Evolutionary conservation across 1,139 yeast species (phyloP).

Genomic region (Yarrowia galli): DNA sequence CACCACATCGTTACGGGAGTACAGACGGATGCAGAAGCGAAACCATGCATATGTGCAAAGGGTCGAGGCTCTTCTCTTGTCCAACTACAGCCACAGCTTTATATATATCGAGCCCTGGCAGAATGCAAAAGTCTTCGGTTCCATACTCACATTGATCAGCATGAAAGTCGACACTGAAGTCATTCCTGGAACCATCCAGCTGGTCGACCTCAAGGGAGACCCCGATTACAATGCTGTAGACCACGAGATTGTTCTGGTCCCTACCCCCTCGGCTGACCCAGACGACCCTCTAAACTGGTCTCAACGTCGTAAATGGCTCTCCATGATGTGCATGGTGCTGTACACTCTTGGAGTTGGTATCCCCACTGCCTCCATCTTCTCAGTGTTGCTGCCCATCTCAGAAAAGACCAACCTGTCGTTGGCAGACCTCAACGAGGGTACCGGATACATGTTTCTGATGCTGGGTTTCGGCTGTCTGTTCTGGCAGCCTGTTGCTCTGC

Average conservation of each 20-base stretch:
- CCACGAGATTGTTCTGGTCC: conserved; percentile 49
- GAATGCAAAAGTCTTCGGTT: neutral
- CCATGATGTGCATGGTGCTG: conserved; percentile 49
- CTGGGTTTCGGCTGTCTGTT: conserved; percentile 60
- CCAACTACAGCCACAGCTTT: neutral
- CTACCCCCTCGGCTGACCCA: conserved; percentile 58
- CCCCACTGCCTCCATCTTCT: conserved; percentile 58
- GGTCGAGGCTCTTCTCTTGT: neutral
- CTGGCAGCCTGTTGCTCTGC: conserved; percentile 61
- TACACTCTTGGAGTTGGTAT: conserved; percentile 58
- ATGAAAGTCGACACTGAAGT: conserved; percentile 51
- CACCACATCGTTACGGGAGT: conserved; percentile 24
- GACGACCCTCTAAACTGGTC: conserved; percentile 60
- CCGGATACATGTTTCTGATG: conserved; percentile 59
- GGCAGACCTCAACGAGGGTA: conserved; percentile 58
- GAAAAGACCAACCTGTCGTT: conserved; percentile 54
- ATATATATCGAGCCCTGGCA: conserved; percentile 16
- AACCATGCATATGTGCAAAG: neutral
- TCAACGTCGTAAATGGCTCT: conserved; percentile 51
- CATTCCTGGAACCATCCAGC: conserved; percentile 68
- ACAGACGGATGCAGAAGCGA: conserved; percentile 26
- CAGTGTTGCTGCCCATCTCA: conserved; percentile 56
- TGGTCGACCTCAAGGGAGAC: conserved; percentile 58
- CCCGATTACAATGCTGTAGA: conserved; percentile 46
- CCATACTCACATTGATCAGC: neutral